Base-by-base conservation (phyloP, 768 basidiomycete species). In the Macrocybe gigantea region DNA sequence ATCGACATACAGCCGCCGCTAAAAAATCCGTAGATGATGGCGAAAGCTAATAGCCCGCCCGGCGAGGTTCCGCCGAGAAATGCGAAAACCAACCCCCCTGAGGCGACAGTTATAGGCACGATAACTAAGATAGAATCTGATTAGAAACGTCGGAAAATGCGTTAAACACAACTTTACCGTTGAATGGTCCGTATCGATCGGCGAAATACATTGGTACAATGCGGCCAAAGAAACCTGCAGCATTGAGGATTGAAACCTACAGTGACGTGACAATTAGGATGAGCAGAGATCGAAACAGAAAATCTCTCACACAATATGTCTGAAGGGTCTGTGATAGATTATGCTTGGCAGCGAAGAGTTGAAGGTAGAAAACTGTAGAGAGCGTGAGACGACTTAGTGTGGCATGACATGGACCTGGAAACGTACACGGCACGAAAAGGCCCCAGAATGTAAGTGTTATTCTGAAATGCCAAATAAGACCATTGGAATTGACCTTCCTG, bases 131-230 rank as follows among this genome's bases (percentile, higher is more conserved):
- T 47, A 6, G 49, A 53, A 30, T 38, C 37, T 36, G 33, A 22
- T 15, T 7, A 11, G 22, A 22, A 22, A 41, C 29, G 12, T 32
- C 38, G 41, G 31, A 9, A 36, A 37, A 49, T 30, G 31, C 8
- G 22, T 22, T 22, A 22, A 22, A 22, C 22, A 22, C 22, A 38
- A 36, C 53, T 66, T 12, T 49, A 71, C 75, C 65, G 53, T 77
- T 80, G 44, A 80, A 58, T n/a, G 74, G 72, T 0, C 79, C 79
- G 52, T 67, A 68, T 12, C 55, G 53, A 55, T 79, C 77, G 12
- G 76, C 78, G 40, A 78, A 51, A 49, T 77, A 65, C 58, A 79
- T 79, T 0, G 82, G 81, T 3, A 83, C 50, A 6, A 73, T 74
- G 36, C 82, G 71, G n/a, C 82, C 82, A 51, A 80, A 65, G n/a